A percentile compares a stretch with the other conserved stretches of the same genome.
These are phyloP conservation scores for Carnegiea gigantea DNA, from an alignment of 179 eudicot genomes.

Conservation along the genomic window DNA sequence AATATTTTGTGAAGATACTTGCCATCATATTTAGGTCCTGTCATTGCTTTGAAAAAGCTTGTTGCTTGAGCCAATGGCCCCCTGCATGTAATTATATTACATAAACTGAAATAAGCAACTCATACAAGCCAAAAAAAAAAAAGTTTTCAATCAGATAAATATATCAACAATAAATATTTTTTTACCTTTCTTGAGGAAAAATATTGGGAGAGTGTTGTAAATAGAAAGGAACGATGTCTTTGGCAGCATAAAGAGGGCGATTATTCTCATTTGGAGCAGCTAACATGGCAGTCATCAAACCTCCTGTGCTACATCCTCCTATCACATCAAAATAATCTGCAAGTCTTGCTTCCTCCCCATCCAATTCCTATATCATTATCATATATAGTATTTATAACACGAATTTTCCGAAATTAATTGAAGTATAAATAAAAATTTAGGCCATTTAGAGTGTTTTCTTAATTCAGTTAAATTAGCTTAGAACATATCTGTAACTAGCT, in stretches of 20 bases:
- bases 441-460: too few species aligned
- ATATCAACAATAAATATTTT: too few species aligned
- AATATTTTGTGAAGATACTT: constrained; percentile 34
- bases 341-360: constrained; percentile 45
- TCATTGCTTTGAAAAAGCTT: constrained; percentile 29
- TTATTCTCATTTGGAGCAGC: constrained; percentile 42
- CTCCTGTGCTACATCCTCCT: constrained; percentile 62
- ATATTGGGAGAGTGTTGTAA: constrained; percentile 36
- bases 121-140: too few species aligned
- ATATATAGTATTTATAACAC: too few species aligned
- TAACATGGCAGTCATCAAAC: constrained; percentile 45
- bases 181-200: constrained; percentile 40
- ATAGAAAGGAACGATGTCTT: constrained; percentile 41
- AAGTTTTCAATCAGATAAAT: too few species aligned
- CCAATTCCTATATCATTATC: constrained; percentile 33
- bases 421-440: too few species aligned
- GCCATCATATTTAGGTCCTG: constrained; percentile 56
- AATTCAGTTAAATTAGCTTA: too few species aligned
- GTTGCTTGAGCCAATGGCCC: constrained; percentile 22
- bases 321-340: constrained; percentile 61
- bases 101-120: too few species aligned
- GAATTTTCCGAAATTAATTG: too few species aligned
- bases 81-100: constrained; percentile 9
- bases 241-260: constrained; percentile 49
- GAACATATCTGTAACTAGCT: too few species aligned